Evolutionary conservation across 495 filamentous ascomycete species (phyloP).

Genomic region (Penicillium paradoxum): DNA sequence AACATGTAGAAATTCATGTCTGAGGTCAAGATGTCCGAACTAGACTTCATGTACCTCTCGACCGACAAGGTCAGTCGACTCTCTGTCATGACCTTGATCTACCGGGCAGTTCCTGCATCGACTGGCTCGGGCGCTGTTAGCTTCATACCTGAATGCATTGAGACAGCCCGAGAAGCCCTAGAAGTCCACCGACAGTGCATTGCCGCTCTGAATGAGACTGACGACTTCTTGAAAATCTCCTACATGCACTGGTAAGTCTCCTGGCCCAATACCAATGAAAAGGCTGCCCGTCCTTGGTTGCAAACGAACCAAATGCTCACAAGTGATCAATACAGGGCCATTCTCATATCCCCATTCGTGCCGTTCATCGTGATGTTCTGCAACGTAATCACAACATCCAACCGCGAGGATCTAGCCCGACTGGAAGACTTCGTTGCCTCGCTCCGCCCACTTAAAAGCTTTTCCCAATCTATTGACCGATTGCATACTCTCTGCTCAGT

Average conservation of each 20-base stretch:
- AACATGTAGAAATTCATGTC: conserved; percentile 13
- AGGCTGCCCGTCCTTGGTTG: too few relatives aligned
- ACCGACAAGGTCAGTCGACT: conserved; percentile 54
- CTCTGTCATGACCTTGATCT: conserved; percentile 52
- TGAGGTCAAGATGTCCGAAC: conserved; percentile 6
- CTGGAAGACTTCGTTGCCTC: conserved; percentile 55
- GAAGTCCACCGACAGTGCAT: conserved; percentile 50
- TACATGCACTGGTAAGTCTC: conserved; percentile 58
- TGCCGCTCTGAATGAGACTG: conserved; percentile 40
- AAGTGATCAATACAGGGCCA: conserved; percentile 40
- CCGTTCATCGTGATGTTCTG: conserved; percentile 69
- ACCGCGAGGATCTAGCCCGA: conserved; percentile 42
- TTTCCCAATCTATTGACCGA: conserved; percentile 54
- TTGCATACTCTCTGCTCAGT: conserved; percentile 58
- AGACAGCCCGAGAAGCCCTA: conserved; percentile 52
- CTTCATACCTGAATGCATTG: conserved; percentile 56
- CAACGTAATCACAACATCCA: conserved; percentile 52
- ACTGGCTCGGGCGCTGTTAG: conserved; percentile 29
- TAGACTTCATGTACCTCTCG: conserved; percentile 46
- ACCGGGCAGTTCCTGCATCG: conserved; percentile 54
- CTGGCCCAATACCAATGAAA: background rate
- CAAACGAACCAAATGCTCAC: background rate
- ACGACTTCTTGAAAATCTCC: conserved; percentile 42
- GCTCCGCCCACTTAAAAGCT: conserved; percentile 44
- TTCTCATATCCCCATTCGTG: conserved; percentile 62